phyloP scores from a whole-genome alignment of 768 basidiomycete species.

The Lactifluus piperatus region DNA sequence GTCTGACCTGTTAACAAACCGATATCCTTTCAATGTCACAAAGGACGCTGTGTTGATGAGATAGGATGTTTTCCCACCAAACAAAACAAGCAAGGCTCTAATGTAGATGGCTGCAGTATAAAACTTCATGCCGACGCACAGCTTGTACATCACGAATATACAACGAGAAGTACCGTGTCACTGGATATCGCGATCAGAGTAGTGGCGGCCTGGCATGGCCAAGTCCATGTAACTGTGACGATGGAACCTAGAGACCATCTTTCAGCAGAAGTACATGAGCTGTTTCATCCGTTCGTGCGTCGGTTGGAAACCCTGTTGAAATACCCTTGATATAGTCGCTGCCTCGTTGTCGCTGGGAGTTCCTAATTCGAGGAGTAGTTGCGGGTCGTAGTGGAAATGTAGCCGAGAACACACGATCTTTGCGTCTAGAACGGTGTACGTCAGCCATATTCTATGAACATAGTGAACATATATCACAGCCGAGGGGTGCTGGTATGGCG shows the following conservation, averaged over 20 bases:
- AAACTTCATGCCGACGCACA: too few relatives aligned
- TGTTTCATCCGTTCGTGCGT: slow-evolving; percentile 41
- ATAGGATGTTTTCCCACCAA: neutral
- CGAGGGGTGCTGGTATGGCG: slow-evolving; percentile 75
- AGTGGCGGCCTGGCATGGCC: neutral
- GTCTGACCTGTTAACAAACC: too few relatives aligned
- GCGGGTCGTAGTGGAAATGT: slow-evolving; percentile 71
- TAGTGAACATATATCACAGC: slow-evolving; percentile 42
- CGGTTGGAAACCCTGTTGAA: slow-evolving; percentile 45
- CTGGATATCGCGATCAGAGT: neutral
- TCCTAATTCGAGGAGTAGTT: slow-evolving; percentile 44
- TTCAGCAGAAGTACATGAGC: slow-evolving; percentile 32
- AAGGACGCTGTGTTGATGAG: neutral
- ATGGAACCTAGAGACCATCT: neutral
- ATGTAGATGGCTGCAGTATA: neutral
- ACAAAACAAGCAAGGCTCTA: neutral
- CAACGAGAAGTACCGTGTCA: neutral
- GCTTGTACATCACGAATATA: neutral
- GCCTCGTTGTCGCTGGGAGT: slow-evolving; percentile 30
- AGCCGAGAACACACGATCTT: slow-evolving; percentile 70
- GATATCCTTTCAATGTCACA: too few relatives aligned
- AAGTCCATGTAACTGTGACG: neutral
- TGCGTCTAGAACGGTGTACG: slow-evolving; percentile 42
- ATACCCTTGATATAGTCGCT: slow-evolving; percentile 33
- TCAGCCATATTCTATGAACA: neutral